Base-by-base conservation (phyloP, 768 basidiomycete genomes). In the Panellus pusillus region DNA sequence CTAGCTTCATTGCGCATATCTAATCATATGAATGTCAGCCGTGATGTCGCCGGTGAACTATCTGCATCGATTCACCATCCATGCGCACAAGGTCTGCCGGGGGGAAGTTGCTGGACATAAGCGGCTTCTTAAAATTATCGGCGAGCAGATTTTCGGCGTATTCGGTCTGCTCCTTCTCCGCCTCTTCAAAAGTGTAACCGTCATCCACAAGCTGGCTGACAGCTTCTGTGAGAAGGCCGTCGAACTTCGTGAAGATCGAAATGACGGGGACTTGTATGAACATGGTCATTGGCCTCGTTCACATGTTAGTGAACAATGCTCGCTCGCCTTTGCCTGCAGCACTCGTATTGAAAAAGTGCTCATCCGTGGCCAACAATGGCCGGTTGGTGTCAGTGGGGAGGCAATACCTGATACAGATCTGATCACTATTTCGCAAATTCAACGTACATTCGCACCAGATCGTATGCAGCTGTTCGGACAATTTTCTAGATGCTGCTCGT, bases 231-330 rank as follows among this genome's bases (percentile, higher is more conserved):
- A 65, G 45, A 5, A 72, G 39, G 18, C 58, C 67, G 50, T 75
- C 74, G 39, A 67, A 68, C 47, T 75, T 75, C 1, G 71, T 74
- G 51, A 76, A 73, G 39, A 76, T 50, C 0, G 65, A 66, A 17
- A 76, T 61, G 2, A 74, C 67, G 6, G 74, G 74, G 14, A 75
- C 75, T 76, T 35, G 18, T 31, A 3, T 14, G 13, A 20, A 4
- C 24, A 24, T 24, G 3, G 6, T 51, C 27, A 4, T 2, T 49
- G 9, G 46, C 7, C 41, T 13, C 14, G 17, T 15, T n/a, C 51
- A n/a, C n/a, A 9, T 11, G 58, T 3, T 24, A 3, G 24, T 24
- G 13, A 27, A 40, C 18, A 36, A 3, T 9, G 11, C 12, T 4
- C 17, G 37, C 57, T 54, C 46, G 67, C 68, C 68, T 48, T 66